Base-by-base conservation (phyloP, 805 yeast genomes). In the Ogataea philodendri region DNA sequence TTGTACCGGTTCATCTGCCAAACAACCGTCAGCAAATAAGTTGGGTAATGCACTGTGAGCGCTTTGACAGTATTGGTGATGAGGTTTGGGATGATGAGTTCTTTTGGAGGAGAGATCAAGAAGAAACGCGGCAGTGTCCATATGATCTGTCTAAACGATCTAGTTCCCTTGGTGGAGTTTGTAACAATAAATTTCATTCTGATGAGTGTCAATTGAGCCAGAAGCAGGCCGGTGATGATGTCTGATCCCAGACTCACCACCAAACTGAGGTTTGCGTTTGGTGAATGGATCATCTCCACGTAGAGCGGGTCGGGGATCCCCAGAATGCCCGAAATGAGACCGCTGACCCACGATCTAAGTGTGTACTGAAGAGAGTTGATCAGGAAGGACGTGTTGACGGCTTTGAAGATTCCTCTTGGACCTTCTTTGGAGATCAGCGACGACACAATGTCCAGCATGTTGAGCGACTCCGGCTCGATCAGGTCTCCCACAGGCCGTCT, bases 281-380 rank as follows among this genome's bases (percentile, higher is more conserved):
- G 76, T 8, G 93, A 81, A 51, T 84, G 93, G 14, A 85, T 70
- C 32, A 84, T 70, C 45, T 86, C 95, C 48, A 87, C 79, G 56
- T 87, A 82, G 43, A 79, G 77, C 3, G 96, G 96, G 55, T 89
- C 97, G 0, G 96, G 95, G 19, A 87, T 76, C 13, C 84, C 81
- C 34, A 84, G 59, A 29, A 85, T 63, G 2, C 96, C 93, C 4
- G 96, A 80, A 6, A 88, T 55, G 44, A 89, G 76, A 3, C 96
- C 96, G 0, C 94, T 83, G 30, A 88, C 69, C 97, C 97, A 89
- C 1, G 96, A 86, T 53, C 85, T 90, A 29, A 88, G 63, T 0
- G 95, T 83, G 31, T 78, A 76, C 2, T 81, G 75, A 13, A 87
- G 65, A 0, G 95, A 83, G 35, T 74, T 81, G 54, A 83, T 72